Base-by-base conservation (phyloP, 306 rosid genomes). In the Dicorynia guianensis region DNA sequence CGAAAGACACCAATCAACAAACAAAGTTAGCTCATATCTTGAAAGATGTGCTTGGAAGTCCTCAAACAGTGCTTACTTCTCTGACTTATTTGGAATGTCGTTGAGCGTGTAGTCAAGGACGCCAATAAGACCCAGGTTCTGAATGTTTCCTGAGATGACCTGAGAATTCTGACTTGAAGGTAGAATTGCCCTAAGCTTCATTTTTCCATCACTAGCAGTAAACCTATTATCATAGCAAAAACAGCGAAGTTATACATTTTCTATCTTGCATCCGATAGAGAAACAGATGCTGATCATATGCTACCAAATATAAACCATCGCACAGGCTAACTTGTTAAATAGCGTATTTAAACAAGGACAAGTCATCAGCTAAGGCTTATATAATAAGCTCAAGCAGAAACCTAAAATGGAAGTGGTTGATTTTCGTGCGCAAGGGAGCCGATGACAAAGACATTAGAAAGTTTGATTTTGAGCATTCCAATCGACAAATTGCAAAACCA, bases 111-210 rank as follows among this genome's bases (percentile, higher is more conserved):
- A 92, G 15, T 89, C 93, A 17, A 85, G 75, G 17, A 96, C 48
- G 3, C 93, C 90, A 65, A 96, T 77, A 36, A 96, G 96, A 17
- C 99, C 96, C n/a, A 89, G 77, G 65, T 90, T 89, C 90, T 96
- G 99, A 84, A 96, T 83, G 11, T 80, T 81, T 61, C 98, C 96
- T 0, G 96, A 86, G 17, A 82, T 78, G 4, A 96, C 90, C 56
- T 80, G 81, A 0, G 93, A 54, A 69, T 50, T 18, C 44, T 85
- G 67, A 20, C 36, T 74, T 4, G 93, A 58, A 30, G 90, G 95
- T 2, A 96, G 78, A 25, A 92, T 87, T 2, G 86, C 90, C 38
- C 84, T 89, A 9, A 96, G 74, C 84, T 86, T 96, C 93, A 5
- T 57, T 20, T 76, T 85, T 4, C 99, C 99, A 74, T 96, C 99